Conservation (phyloP, 352 stramenopile genomes). For the Phytophthora ohioensis region DNA sequence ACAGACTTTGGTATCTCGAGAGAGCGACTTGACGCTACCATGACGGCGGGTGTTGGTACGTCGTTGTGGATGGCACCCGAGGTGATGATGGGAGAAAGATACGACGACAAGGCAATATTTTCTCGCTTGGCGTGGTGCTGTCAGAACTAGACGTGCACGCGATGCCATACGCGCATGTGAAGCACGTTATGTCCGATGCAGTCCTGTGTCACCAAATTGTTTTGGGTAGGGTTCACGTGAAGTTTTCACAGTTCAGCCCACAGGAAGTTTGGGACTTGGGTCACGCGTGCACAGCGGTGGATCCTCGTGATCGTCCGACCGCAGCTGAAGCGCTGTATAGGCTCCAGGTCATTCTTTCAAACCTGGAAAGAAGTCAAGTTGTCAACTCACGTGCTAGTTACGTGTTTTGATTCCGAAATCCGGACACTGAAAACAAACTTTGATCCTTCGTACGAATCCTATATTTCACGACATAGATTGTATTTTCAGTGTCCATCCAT, state of each 20-base stretch:
- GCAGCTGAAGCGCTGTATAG: slow-evolving; percentile 23
- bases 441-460: background rate
- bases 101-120: slow-evolving; percentile 25
- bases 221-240: background rate
- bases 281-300: slow-evolving; percentile 8
- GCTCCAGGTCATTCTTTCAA: slow-evolving; percentile 13
- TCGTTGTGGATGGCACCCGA: slow-evolving; percentile 25
- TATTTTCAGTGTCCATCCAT: slow-evolving; percentile 10
- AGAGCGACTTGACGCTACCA: slow-evolving; percentile 17
- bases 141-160: slow-evolving; percentile 21
- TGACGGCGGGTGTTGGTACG: slow-evolving; percentile 19
- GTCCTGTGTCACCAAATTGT: slow-evolving; percentile 18
- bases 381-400: slow-evolving; percentile 5
- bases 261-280: slow-evolving; percentile 10
- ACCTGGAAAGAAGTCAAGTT: slow-evolving; percentile 5
- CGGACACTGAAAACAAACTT: background rate
- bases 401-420: background rate
- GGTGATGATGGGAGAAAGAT: slow-evolving; percentile 24
- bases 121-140: slow-evolving; percentile 20
- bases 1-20: slow-evolving; percentile 64
- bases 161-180: slow-evolving; percentile 13
- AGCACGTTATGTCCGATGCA: slow-evolving; percentile 17
- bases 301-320: slow-evolving; percentile 14
- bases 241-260: slow-evolving; percentile 19
- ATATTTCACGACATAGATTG: slow-evolving; percentile 12